Conservation (phyloP, 75 land plant species). For the Sequoiadendron giganteum region DNA sequence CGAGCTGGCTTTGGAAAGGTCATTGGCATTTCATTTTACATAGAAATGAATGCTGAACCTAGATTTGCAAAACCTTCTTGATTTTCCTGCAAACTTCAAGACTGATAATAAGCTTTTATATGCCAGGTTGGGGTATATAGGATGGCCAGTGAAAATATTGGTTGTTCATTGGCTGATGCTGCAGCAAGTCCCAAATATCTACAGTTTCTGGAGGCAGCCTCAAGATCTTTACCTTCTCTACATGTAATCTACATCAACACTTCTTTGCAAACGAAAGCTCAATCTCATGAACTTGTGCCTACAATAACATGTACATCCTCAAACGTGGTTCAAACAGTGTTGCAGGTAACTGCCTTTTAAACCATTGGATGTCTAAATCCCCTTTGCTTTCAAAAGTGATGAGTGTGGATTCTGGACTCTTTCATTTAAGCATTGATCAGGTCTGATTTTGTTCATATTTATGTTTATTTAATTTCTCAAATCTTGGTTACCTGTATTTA, state of each 20-base stretch:
- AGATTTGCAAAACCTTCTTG: background rate
- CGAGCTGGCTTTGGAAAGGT: slow-evolving; percentile 83
- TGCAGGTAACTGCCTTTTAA: slow-evolving; percentile 60
- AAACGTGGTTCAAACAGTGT: slow-evolving; percentile 92
- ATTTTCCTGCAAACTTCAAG: background rate
- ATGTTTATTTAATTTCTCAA: background rate
- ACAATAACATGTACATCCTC: slow-evolving; percentile 98
- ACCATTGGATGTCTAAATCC: background rate
- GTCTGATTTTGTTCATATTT: background rate
- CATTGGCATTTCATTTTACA: background rate
- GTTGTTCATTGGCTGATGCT: slow-evolving; percentile 97
- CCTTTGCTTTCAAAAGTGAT: background rate
- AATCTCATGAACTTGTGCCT: slow-evolving; percentile 90
- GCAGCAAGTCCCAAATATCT: slow-evolving; percentile 81
- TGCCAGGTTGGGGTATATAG: slow-evolving; percentile 88
- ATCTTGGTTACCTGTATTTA: background rate
- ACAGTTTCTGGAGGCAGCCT: slow-evolving; percentile 64
- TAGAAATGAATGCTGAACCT: slow-evolving; percentile 1
- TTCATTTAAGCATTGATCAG: background rate
- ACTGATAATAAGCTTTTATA: background rate
- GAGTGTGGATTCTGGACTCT: background rate
- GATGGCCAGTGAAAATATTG: slow-evolving; percentile 87
- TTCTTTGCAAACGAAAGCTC: slow-evolving; percentile 91
- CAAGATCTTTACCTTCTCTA: slow-evolving; percentile 58
- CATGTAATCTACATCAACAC: slow-evolving; percentile 98